These are phyloP conservation scores for Trichosporon coremiiforme DNA, from an alignment of 1,284 basidiomycete species.

Conservation along the genomic window DNA sequence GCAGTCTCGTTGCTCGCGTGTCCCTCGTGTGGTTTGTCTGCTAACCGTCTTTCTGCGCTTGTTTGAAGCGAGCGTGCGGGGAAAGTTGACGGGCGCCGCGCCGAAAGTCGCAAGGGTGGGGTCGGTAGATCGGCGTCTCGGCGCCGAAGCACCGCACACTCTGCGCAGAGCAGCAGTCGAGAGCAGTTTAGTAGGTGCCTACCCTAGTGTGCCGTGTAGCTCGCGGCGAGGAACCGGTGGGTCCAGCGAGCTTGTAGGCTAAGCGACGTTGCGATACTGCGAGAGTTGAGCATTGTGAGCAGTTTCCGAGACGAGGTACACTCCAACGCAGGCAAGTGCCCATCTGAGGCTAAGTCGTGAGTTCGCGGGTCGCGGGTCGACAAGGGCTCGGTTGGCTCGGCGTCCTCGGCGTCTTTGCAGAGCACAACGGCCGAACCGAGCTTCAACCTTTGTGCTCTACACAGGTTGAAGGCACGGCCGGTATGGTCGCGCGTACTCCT, in stretches of 20 bases:
- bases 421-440: neutral
- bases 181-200: neutral
- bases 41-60: no score
- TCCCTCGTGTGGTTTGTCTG: neutral
- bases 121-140: no score
- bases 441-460: neutral
- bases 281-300: no score
- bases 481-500: neutral
- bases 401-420: constrained; percentile 5
- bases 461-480: no score
- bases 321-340: no score
- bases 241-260: neutral
- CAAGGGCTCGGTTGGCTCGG: neutral
- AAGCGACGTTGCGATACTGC: no score
- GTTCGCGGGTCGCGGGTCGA: neutral
- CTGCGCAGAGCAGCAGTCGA: neutral
- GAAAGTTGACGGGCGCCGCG: neutral
- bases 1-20: neutral
- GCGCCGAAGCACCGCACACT: no score
- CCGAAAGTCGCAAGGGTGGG: neutral
- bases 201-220: neutral
- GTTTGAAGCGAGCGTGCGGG: no score
- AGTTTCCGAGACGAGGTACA: no score
- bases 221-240: neutral
- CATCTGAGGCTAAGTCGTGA: neutral